Percentiles rank a stretch among this genome's conserved stretches.
phyloP scores from a whole-genome alignment of 2,329 filamentous ascomycete species.

The Cladobotryum mycophilum region DNA sequence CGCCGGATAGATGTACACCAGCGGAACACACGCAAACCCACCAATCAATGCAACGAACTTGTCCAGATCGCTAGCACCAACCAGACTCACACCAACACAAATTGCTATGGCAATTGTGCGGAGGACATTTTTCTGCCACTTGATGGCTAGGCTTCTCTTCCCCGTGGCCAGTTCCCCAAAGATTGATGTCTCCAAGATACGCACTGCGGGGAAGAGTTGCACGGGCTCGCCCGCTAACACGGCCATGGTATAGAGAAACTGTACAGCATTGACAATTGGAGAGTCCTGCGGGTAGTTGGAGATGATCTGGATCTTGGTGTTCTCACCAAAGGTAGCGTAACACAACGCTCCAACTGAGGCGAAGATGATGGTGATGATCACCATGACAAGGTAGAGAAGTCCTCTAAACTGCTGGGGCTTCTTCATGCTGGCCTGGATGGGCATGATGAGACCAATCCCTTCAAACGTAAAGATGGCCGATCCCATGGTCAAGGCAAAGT shows the following conservation, averaged over 20 bases:
- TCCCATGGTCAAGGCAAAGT: slow-evolving; percentile 65
- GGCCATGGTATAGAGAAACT: slow-evolving; percentile 67
- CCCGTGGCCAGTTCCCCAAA: slow-evolving; percentile 61
- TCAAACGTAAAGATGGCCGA: slow-evolving; percentile 74
- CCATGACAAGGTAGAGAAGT: slow-evolving; percentile 63
- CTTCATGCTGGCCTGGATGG: slow-evolving; percentile 71
- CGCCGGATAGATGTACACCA: slow-evolving; percentile 73
- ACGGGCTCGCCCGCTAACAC: slow-evolving; percentile 69
- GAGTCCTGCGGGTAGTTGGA: slow-evolving; percentile 67
- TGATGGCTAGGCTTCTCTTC: slow-evolving; percentile 57
- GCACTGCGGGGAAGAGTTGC: slow-evolving; percentile 66
- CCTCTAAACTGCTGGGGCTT: slow-evolving; percentile 60
- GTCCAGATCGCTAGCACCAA: slow-evolving; percentile 63
- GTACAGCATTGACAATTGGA: slow-evolving; percentile 67
- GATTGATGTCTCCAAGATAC: slow-evolving; percentile 62
- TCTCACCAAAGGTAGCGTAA: slow-evolving; percentile 65
- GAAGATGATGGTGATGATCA: slow-evolving; percentile 66
- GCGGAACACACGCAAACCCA: slow-evolving; percentile 65
- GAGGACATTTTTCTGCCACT: slow-evolving; percentile 72
- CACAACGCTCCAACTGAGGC: slow-evolving; percentile 66
- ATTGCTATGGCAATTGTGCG: slow-evolving; percentile 49
- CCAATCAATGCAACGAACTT: slow-evolving; percentile 71
- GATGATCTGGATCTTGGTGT: slow-evolving; percentile 67
- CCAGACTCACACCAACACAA: slow-evolving; percentile 55
- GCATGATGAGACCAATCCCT: slow-evolving; percentile 69